phyloP scores from a whole-genome alignment of 78 protist genomes.

The Carpediemonas membranifera region DNA sequence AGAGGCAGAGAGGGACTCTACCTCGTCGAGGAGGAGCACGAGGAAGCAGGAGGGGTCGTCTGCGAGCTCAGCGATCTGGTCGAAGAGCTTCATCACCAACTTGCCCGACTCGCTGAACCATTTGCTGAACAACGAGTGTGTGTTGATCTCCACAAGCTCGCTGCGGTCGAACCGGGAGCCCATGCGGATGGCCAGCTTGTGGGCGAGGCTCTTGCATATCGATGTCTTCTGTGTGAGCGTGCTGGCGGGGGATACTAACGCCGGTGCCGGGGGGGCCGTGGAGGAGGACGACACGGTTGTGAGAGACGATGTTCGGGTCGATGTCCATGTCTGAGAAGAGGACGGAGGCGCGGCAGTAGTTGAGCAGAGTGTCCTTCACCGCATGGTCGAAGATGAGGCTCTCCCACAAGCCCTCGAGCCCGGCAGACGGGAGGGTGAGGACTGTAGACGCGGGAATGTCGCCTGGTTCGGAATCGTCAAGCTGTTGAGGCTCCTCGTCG shows the following conservation, averaged over 20 bases:
- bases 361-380: constrained; percentile 4
- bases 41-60: constrained; percentile 1
- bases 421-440: neutral
- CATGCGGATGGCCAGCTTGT: constrained; percentile 63
- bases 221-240: too few species aligned
- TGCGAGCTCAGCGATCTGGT: constrained; percentile 38
- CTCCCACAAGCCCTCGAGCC: neutral
- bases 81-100: constrained; percentile 70
- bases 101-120: constrained; percentile 94
- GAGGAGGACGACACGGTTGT: constrained; percentile 48
- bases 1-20: constrained; percentile 79
- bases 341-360: constrained; percentile 8
- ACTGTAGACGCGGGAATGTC: too few species aligned
- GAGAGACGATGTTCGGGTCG: constrained; percentile 16
- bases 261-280: constrained; percentile 93
- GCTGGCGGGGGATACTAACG: neutral
- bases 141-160: constrained; percentile 44
- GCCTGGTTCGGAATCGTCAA: too few species aligned
- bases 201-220: constrained; percentile 73
- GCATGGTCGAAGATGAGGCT: constrained; percentile 18
- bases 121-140: constrained; percentile 73
- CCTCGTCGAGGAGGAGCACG: constrained; percentile 51
- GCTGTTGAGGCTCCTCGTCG: too few species aligned
- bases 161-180: neutral
- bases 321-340: constrained; percentile 11